Evolutionary conservation across 179 eudicot species (phyloP).

Genomic region (Corrigiola litoralis): DNA sequence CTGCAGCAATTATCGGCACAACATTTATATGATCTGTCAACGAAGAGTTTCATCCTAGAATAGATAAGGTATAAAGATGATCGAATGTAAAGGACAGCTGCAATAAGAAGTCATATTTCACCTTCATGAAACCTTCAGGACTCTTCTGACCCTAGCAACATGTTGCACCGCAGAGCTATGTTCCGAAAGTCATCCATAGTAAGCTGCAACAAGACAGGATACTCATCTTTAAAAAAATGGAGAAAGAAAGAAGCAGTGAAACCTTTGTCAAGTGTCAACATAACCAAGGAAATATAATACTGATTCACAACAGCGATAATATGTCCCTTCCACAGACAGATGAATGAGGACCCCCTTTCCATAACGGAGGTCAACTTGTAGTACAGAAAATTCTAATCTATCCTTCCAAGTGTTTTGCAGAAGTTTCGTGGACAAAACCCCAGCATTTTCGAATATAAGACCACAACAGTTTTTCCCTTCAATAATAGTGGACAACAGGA

Average conservation of each 20-base stretch:
- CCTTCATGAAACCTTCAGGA: slow-evolving; percentile 8
- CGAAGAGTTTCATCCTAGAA: no score
- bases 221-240: neutral
- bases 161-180: slow-evolving; percentile 60
- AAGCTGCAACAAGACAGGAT: slow-evolving; percentile 40
- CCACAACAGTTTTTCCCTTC: no score
- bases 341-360: neutral
- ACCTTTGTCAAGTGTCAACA: neutral
- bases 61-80: neutral
- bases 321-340: neutral
- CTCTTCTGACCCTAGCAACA: slow-evolving; percentile 36
- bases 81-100: neutral
- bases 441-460: neutral
- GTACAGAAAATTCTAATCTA: neutral
- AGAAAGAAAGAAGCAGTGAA: neutral
- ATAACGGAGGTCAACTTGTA: neutral
- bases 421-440: neutral
- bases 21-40: no score
- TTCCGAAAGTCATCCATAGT: slow-evolving; percentile 65
- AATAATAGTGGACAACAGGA: no score
- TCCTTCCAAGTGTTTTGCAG: neutral
- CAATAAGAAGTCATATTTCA: neutral
- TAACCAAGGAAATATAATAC: neutral
- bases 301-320: neutral
- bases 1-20: no score